Evolutionary conservation across 2,329 filamentous ascomycete genomes (phyloP).

Genomic region (Fusarium keratoplasticum): DNA sequence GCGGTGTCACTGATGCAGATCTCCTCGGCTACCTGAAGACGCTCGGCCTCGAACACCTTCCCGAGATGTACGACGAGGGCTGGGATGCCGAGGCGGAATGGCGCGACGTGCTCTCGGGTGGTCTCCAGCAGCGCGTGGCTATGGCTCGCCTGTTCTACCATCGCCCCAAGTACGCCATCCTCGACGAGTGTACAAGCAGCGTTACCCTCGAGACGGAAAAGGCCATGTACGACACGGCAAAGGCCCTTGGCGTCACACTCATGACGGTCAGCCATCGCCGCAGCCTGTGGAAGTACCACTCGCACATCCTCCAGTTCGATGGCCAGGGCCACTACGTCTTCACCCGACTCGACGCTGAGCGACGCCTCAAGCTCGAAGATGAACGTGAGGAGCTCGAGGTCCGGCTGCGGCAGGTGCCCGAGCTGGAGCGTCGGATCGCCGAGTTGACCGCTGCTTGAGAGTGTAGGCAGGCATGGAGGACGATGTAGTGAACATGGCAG

Average conservation of each 20-base stretch:
- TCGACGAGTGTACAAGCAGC: slow-evolving; percentile 95
- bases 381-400: slow-evolving; percentile 96
- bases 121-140: slow-evolving; percentile 93
- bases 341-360: slow-evolving; percentile 88
- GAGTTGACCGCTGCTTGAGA: slow-evolving; percentile 70
- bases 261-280: slow-evolving; percentile 96
- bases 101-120: slow-evolving; percentile 92
- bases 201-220: slow-evolving; percentile 97
- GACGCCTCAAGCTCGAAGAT: slow-evolving; percentile 86
- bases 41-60: slow-evolving; percentile 85
- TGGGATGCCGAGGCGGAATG: slow-evolving; percentile 98
- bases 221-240: slow-evolving; percentile 97
- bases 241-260: slow-evolving; percentile 88
- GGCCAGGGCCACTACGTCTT: slow-evolving; percentile 94
- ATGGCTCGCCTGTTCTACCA: slow-evolving; percentile 98
- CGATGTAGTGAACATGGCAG: neutral
- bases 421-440: slow-evolving; percentile 84
- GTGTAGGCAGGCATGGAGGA: neutral
- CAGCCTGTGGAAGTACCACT: slow-evolving; percentile 97
- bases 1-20: slow-evolving; percentile 84
- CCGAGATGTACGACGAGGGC: slow-evolving; percentile 79
- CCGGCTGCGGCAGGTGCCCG: slow-evolving; percentile 84
- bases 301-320: slow-evolving; percentile 94
- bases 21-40: slow-evolving; percentile 80
- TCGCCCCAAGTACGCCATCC: slow-evolving; percentile 89